These are phyloP conservation scores for Ensete glaucum DNA, from an alignment of 176 grass and related monocot species.

Conservation along the genomic window DNA sequence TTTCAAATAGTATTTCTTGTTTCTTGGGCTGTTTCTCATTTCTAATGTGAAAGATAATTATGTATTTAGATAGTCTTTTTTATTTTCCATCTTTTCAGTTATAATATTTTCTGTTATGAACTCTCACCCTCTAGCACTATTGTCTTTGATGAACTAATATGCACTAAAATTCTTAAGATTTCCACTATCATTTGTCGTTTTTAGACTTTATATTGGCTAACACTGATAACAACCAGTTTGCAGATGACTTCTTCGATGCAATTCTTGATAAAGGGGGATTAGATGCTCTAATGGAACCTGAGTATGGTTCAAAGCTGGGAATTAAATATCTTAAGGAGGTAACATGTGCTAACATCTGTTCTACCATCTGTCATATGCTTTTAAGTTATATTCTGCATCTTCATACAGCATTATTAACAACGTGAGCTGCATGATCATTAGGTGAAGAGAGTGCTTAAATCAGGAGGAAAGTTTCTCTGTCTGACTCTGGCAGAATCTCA, in stretches of 20 bases:
- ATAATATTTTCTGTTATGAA: background rate
- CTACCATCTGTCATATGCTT: background rate
- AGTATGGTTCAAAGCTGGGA: conserved; percentile 57
- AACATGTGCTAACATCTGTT: conserved; percentile 4
- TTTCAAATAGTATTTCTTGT: no score
- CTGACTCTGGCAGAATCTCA: conserved; percentile 92
- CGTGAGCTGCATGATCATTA: conserved; percentile 22
- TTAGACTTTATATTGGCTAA: background rate
- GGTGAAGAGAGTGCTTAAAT: conserved; percentile 85
- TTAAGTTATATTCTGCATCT: background rate
- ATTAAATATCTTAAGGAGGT: conserved; percentile 93
- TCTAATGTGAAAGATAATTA: no score
- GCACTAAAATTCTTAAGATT: background rate
- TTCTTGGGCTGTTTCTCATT: no score
- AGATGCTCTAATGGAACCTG: conserved; percentile 97
- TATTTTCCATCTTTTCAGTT: background rate
- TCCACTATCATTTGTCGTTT: background rate
- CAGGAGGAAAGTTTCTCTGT: conserved; percentile 70
- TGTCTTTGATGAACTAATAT: no score
- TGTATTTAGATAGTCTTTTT: background rate
- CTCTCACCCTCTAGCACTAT: no score
- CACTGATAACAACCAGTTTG: conserved; percentile 36
- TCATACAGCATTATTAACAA: conserved; percentile 11
- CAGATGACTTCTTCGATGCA: conserved; percentile 67
- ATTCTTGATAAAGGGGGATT: conserved; percentile 97